Evolutionary conservation across 2,329 filamentous ascomycete genomes (phyloP).

Genomic region (Hypoxylon sp.): DNA sequence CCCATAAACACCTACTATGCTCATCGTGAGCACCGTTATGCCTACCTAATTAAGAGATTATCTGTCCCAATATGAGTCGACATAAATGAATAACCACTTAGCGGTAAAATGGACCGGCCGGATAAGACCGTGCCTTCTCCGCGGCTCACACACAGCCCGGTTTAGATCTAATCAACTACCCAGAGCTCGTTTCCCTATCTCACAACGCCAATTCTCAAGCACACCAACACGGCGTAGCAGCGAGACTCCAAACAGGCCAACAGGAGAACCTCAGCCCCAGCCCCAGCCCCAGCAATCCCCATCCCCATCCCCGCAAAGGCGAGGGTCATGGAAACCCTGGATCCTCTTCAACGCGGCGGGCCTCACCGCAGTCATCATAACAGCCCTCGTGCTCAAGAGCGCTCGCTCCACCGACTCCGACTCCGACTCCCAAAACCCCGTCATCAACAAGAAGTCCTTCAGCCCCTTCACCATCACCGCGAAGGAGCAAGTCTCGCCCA

Average conservation of each 20-base stretch:
- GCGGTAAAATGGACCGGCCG: constrained; percentile 40
- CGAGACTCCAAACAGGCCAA: constrained; percentile 3
- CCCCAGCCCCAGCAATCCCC: background rate
- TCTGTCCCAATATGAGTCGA: constrained; percentile 25
- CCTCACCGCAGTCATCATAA: constrained; percentile 19
- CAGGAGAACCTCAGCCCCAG: background rate
- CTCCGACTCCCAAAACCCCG: constrained; percentile 23
- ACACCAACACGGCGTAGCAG: constrained; percentile 1
- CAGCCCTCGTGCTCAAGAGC: constrained; percentile 28
- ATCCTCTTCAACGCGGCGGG: constrained; percentile 37
- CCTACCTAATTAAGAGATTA: background rate
- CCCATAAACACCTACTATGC: background rate
- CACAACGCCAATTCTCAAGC: constrained; percentile 11
- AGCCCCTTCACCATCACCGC: constrained; percentile 75
- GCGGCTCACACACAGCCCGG: constrained; percentile 12
- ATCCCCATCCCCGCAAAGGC: background rate
- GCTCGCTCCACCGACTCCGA: background rate
- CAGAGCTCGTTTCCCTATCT: background rate
- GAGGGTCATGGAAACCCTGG: constrained; percentile 7
- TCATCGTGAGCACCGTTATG: background rate
- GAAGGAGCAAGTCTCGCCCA: constrained; percentile 75
- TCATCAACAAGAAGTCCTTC: constrained; percentile 73
- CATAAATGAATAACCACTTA: constrained; percentile 29
- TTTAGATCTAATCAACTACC: constrained; percentile 8
- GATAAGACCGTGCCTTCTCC: constrained; percentile 31